Evolutionary conservation across 352 stramenopile species (phyloP).

Genomic region (Globisporangium canariense): DNA sequence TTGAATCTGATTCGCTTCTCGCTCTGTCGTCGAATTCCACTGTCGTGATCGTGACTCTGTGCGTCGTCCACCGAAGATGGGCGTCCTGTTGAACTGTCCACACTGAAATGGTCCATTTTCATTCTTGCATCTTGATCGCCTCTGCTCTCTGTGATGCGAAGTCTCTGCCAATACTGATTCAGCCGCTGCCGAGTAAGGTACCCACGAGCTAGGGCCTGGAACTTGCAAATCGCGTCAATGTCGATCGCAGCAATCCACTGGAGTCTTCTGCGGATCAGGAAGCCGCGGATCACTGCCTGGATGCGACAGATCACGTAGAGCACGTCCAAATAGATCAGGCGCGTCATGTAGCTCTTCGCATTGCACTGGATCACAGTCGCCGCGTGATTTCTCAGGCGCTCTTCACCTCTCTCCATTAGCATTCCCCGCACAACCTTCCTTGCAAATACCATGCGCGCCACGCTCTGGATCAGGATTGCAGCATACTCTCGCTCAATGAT

Average conservation of each 20-base stretch:
- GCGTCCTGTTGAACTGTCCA: not conserved
- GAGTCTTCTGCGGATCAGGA: conserved; percentile 51
- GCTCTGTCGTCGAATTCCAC: not conserved
- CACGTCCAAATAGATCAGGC: conserved; percentile 79
- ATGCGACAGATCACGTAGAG: conserved; percentile 80
- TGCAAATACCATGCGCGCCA: conserved; percentile 30
- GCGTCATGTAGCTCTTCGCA: conserved; percentile 49
- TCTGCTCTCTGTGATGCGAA: not conserved
- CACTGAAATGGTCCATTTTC: not conserved
- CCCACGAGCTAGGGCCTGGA: conserved; percentile 50
- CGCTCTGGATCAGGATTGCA: conserved; percentile 43
- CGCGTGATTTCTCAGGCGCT: conserved; percentile 23
- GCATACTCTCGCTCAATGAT: conserved; percentile 28
- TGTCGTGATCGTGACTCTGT: not conserved
- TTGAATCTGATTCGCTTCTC: not conserved
- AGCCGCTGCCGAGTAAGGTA: conserved; percentile 21
- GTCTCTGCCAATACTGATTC: not conserved
- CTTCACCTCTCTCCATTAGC: conserved; percentile 12
- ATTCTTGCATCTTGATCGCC: not conserved
- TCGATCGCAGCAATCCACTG: conserved; percentile 45
- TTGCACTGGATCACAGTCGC: conserved; percentile 57
- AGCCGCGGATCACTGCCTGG: conserved; percentile 64
- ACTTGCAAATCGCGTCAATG: conserved; percentile 36
- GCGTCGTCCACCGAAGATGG: not conserved
- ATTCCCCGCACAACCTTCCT: conserved; percentile 13